Percentiles rank a stretch among this genome's conserved stretches.
phyloP scores from a whole-genome alignment of 345 rosid genomes.

The Hibiscus syriacus region DNA sequence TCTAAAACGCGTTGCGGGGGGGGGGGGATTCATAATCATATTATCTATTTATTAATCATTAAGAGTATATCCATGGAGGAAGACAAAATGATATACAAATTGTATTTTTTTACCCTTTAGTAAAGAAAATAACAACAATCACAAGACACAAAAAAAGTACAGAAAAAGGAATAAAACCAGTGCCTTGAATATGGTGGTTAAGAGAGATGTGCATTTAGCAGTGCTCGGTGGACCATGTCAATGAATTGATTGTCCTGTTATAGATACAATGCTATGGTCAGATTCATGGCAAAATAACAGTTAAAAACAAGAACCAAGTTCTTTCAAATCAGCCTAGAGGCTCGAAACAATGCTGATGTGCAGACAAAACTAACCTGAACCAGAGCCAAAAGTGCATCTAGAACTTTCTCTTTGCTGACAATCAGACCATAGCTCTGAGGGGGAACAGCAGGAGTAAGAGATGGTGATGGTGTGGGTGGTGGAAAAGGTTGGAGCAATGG shows the following conservation, averaged over 20 bases:
- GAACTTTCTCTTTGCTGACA: conserved; percentile 64
- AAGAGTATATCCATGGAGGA: too few relatives aligned
- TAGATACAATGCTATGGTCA: too few relatives aligned
- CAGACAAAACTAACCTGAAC: not conserved
- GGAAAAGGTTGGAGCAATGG: conserved; percentile 90
- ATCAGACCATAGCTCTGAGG: conserved; percentile 9
- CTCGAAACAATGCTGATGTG: not conserved
- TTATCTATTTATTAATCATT: too few relatives aligned
- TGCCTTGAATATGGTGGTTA: not conserved
- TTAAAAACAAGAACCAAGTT: not conserved
- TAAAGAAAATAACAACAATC: too few relatives aligned
- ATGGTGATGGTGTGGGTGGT: too few relatives aligned
- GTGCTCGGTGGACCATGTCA: not conserved
- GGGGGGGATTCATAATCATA: too few relatives aligned
- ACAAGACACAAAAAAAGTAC: not conserved
- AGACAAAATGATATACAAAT: too few relatives aligned
- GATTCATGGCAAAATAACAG: not conserved
- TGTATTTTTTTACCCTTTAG: too few relatives aligned
- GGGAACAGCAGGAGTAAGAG: conserved; percentile 56
- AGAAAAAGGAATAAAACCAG: not conserved
- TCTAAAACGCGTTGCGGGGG: too few relatives aligned
- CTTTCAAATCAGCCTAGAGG: not conserved
- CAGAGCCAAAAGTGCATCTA: conserved; percentile 61
- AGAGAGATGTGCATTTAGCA: not conserved
- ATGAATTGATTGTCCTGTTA: conserved; percentile 1